Evolutionary conservation across 768 basidiomycete genomes (phyloP), one percentile per base, ranked within the genome.

Genomic region (Kwoniella sp.): DNA sequence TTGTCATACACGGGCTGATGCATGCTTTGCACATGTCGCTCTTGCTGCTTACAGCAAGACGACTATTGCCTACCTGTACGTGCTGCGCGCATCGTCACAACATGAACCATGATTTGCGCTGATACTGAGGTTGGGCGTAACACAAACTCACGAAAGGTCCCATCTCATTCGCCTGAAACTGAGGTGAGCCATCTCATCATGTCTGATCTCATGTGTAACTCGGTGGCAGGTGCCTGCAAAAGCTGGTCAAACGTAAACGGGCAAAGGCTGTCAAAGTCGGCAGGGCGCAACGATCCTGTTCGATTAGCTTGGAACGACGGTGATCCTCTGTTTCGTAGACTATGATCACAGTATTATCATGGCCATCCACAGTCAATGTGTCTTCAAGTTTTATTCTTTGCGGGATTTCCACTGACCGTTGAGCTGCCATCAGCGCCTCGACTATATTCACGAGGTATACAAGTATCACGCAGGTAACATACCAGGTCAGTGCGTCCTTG

Each of bases 51-150:
- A 28, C 26, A 67, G 66, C 66, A 67, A 67, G 66, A 67, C 41
- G 66, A 67, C 29, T 67, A 67, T 55, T 67, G 66, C 38, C 15
- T 67, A 26, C 66, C 66, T 4, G 66, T 67, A 23, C 26, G 66
- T 58, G 5, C 20, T 9, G n/a, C 1, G 34, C 41, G 13, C 13
- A 34, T 34, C 13, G 5, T 34, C 34, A 5, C 34, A 34, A 37
- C 13, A 37, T 37, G 34, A 7, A 37, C 34, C 7, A 13, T 37
- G 13, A 7, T 37, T 13, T 11, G 41, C 15, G 20, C 8, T 17
- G 17, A 3, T 3, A 17, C 41, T 45, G 41, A 45, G 9, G 41
- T 20, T 3, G 41, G 15, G 41, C 41, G 65, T 20, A 25, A 31
- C 9, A 52, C 9, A 8, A 22, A 38, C 1, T 8, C 15, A 41